Percentiles rank a stretch among this genome's conserved stretches.
phyloP scores from a whole-genome alignment of 1,284 basidiomycete genomes.

The Tilletia setariae region DNA sequence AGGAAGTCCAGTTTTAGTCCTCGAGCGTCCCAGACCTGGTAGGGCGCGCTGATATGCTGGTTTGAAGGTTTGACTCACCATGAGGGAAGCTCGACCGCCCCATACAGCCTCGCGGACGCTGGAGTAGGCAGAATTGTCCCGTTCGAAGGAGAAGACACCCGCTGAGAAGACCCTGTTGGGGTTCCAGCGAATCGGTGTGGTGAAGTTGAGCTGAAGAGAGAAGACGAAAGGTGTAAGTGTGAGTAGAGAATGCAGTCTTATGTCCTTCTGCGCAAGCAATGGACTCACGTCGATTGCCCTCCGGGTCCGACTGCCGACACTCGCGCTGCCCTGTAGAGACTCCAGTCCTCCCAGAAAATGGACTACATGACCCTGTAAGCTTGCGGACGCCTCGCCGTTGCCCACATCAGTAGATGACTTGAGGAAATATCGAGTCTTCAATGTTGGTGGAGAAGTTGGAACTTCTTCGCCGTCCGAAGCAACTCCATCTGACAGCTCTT shows the following conservation, averaged over 20 bases:
- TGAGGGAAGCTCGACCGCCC: neutral
- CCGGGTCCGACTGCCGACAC: conserved; percentile 82
- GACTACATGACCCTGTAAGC: conserved; percentile 43
- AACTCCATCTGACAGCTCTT: neutral
- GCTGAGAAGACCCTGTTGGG: neutral
- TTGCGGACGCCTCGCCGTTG: conserved; percentile 76
- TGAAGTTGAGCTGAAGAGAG: neutral
- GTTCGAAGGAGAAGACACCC: conserved; percentile 11
- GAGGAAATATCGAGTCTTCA: conserved; percentile 73
- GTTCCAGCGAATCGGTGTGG: neutral
- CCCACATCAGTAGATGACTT: conserved; percentile 90
- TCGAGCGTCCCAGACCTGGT: too few species aligned
- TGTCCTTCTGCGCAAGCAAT: neutral
- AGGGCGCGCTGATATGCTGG: too few species aligned
- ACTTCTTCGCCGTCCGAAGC: neutral
- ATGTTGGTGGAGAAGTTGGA: conserved; percentile 65
- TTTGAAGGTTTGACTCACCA: neutral
- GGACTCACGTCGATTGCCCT: conserved; percentile 63
- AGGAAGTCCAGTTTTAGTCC: neutral
- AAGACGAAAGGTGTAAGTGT: neutral
- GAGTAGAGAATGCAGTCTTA: neutral
- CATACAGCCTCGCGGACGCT: conserved; percentile 1
- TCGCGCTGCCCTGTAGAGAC: conserved; percentile 74
- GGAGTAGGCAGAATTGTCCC: neutral
- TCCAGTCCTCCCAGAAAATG: conserved; percentile 93